phyloP scores from a whole-genome alignment of 1,284 basidiomycete genomes.

The Xerocomus nothofagi region DNA sequence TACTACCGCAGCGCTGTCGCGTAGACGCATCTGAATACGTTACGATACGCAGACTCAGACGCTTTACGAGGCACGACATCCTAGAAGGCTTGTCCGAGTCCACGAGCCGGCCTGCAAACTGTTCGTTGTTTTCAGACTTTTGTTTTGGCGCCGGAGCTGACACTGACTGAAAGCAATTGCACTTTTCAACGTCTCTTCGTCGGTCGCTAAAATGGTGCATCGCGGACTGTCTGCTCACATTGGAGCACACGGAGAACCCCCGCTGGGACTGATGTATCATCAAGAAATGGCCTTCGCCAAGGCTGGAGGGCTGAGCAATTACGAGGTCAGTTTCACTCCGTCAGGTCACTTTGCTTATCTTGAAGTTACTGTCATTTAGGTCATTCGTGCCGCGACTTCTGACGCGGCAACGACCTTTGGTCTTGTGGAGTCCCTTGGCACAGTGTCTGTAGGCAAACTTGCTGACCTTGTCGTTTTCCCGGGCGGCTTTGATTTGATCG shows the following conservation, averaged over 20 bases:
- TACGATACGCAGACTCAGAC: conserved; percentile 47
- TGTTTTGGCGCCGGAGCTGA: conserved; percentile 7
- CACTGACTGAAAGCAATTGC: conserved; percentile 48
- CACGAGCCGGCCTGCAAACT: conserved; percentile 55
- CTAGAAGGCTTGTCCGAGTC: conserved; percentile 63
- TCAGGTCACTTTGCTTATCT: not conserved
- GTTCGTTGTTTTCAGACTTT: conserved; percentile 38
- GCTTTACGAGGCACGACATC: conserved; percentile 62
- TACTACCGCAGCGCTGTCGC: conserved; percentile 1
- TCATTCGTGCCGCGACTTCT: conserved; percentile 64
- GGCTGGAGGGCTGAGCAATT: conserved; percentile 54
- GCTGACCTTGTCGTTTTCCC: conserved; percentile 69
- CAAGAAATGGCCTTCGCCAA: conserved; percentile 65
- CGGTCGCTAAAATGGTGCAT: conserved; percentile 64
- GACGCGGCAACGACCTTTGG: conserved; percentile 65
- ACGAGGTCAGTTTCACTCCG: conserved; percentile 39
- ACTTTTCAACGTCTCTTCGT: conserved; percentile 66
- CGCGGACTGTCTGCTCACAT: conserved; percentile 61
- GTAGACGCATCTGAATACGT: not conserved
- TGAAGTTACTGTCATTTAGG: conserved; percentile 38
- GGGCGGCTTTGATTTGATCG: conserved; percentile 54
- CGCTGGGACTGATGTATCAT: conserved; percentile 72
- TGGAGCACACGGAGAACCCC: conserved; percentile 75
- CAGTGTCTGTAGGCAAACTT: conserved; percentile 61
- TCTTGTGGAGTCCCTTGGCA: conserved; percentile 58